A percentile compares a stretch with the other conserved stretches of the same genome.
phyloP scores from a whole-genome alignment of 2,329 filamentous ascomycete species.

The Apiospora pterosperma region DNA sequence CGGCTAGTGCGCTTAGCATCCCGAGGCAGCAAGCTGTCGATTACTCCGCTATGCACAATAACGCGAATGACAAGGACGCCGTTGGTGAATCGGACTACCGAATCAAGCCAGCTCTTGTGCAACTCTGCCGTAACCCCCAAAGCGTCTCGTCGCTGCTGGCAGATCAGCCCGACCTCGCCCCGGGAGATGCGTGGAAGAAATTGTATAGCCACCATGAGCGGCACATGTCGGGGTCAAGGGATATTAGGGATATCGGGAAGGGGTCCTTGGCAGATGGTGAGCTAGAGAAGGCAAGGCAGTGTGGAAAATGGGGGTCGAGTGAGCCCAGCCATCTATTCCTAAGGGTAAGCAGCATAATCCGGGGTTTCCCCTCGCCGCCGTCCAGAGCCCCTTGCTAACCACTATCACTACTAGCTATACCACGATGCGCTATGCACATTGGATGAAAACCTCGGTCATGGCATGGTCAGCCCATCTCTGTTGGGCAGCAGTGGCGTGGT shows the following conservation, averaged over 20 bases:
- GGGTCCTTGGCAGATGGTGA: slow-evolving; percentile 32
- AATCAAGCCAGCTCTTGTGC: slow-evolving; percentile 43
- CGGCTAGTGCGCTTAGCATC: slow-evolving; percentile 25
- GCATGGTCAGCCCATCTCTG: slow-evolving; percentile 49
- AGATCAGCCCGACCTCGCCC: slow-evolving; percentile 46
- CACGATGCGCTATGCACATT: slow-evolving; percentile 60
- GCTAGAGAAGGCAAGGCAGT: slow-evolving; percentile 51
- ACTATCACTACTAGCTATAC: slow-evolving; percentile 46
- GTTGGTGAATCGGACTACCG: slow-evolving; percentile 17
- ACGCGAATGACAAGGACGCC: background rate
- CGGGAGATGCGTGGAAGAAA: slow-evolving; percentile 51
- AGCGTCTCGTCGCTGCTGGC: slow-evolving; percentile 59
- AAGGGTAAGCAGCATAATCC: slow-evolving; percentile 34
- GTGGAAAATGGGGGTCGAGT: slow-evolving; percentile 64
- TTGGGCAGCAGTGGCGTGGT: slow-evolving; percentile 57
- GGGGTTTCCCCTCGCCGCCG: background rate
- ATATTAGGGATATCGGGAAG: slow-evolving; percentile 17
- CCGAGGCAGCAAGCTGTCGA: slow-evolving; percentile 16
- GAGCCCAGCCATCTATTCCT: slow-evolving; percentile 67
- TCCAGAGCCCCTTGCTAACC: background rate
- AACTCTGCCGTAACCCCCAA: slow-evolving; percentile 47
- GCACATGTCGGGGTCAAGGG: background rate
- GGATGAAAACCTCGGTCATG: slow-evolving; percentile 46
- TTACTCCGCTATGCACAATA: background rate
- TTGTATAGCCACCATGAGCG: slow-evolving; percentile 42